These are phyloP conservation scores for Coemansia pectinata DNA, from an alignment of 192 early-diverging fungal species.

Conservation along the genomic window DNA sequence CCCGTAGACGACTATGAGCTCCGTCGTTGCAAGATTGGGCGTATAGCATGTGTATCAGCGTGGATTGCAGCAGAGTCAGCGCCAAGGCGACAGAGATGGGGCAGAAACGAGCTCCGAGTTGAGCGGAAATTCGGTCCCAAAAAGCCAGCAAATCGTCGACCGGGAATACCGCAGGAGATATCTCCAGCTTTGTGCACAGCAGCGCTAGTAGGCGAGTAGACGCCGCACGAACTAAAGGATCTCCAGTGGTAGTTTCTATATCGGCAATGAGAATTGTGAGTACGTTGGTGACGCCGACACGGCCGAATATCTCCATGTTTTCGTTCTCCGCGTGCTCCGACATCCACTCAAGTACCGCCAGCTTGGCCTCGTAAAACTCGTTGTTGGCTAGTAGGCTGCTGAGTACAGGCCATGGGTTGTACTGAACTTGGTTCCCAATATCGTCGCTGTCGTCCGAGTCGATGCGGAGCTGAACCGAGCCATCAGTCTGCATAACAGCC, in stretches of 20 bases:
- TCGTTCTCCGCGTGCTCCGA: slow-evolving; percentile 25
- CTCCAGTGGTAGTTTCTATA: background rate
- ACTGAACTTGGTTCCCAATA: slow-evolving; percentile 19
- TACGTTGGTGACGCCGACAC: slow-evolving; percentile 26
- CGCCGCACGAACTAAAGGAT: slow-evolving; percentile 37
- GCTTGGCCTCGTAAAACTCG: slow-evolving; percentile 46
- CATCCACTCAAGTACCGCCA: slow-evolving; percentile 46
- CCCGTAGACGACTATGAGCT: slow-evolving; percentile 13
- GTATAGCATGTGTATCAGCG: slow-evolving; percentile 38
- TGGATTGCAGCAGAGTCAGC: slow-evolving; percentile 35
- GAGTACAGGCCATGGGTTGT: slow-evolving; percentile 34
- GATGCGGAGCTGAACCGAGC: slow-evolving; percentile 27
- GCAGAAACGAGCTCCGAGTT: slow-evolving; percentile 21
- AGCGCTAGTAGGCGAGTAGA: slow-evolving; percentile 33
- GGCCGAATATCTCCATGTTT: slow-evolving; percentile 34
- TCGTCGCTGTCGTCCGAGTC: slow-evolving; percentile 11
- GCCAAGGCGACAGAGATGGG: slow-evolving; percentile 44
- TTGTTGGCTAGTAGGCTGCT: slow-evolving; percentile 16
- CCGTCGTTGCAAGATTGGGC: background rate
- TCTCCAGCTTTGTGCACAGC: slow-evolving; percentile 38
- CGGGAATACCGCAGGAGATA: slow-evolving; percentile 24
- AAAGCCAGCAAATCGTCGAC: slow-evolving; percentile 24
- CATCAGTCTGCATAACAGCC: slow-evolving; percentile 29
- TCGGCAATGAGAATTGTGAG: slow-evolving; percentile 20
- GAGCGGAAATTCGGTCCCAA: slow-evolving; percentile 33